Base-by-base conservation (phyloP, 768 basidiomycete species). In the Wakefieldia striispora region DNA sequence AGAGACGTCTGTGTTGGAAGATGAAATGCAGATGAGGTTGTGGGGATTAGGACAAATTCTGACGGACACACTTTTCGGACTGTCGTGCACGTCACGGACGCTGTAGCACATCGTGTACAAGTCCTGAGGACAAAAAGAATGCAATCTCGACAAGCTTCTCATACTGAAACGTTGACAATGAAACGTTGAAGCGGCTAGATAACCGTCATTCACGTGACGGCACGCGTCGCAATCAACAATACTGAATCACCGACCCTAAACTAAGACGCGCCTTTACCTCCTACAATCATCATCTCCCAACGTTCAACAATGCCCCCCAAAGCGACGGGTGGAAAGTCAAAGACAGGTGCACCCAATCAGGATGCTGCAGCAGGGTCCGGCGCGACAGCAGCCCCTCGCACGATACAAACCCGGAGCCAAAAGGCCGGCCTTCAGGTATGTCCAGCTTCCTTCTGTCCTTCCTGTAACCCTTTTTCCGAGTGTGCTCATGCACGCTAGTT, bases 381-480 rank as follows among this genome's bases (percentile, higher is more conserved):
- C 33, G 58, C 72, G 27, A 53, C 66, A n/a, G 48, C 67, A 16
- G 52, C 65, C 5, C 61, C 70, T 20, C 64, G 65, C 34, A 67
- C 74, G 7, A 73, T 84, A 49, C 81, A 83, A 56, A 88, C 87
- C 6, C 70, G 86, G 56, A 92, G 90, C 66, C 82, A 85, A 65
- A 91, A 84, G 61, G 92, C 93, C 21, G 93, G 93, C 4, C 74
- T 97, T 4, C 91, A 94, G 80, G 92, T 91, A 42, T 41, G 75
- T 65, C 43, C 16, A 16, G 26, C 31, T 29, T 7, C 27, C 6
- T 1, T 11, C 23, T 6, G 23, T 29, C 5, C 27, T 5, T 1
- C 8, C 23, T 6, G 23, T 16, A 2, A 29, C 31, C 6, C 4
- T 37, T 14, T 31, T 10, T 38, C 6, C n/a, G 35, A 31, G 40